These are phyloP conservation scores for Dactylellina drechsleri DNA, from an alignment of 2,329 filamentous ascomycete genomes.

Conservation along the genomic window DNA sequence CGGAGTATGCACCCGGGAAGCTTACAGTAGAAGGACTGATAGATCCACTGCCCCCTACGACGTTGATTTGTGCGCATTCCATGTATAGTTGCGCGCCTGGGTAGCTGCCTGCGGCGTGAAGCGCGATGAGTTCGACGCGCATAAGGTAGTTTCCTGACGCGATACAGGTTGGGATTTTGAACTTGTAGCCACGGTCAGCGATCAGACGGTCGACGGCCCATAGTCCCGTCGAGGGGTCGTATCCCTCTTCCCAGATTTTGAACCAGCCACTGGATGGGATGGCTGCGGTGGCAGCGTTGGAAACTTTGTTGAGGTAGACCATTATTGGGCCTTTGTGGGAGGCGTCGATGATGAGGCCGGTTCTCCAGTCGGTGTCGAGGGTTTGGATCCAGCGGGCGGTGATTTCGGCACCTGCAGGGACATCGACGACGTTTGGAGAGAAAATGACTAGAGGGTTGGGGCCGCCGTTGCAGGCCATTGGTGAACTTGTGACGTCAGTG, in stretches of 20 bases:
- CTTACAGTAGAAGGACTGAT: constrained; percentile 55
- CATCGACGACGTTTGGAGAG: constrained; percentile 62
- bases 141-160: constrained; percentile 60
- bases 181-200: constrained; percentile 63
- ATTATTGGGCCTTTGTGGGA: constrained; percentile 67
- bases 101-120: constrained; percentile 51
- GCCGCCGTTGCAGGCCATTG: constrained; percentile 64
- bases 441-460: constrained; percentile 60
- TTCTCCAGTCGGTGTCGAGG: constrained; percentile 63
- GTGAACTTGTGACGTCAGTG: constrained; percentile 58
- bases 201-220: constrained; percentile 68
- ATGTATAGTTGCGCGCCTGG: constrained; percentile 58
- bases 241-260: constrained; percentile 64
- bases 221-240: constrained; percentile 60
- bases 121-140: constrained; percentile 57
- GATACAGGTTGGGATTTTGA: constrained; percentile 60
- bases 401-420: constrained; percentile 66
- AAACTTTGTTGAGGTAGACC: constrained; percentile 57
- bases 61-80: constrained; percentile 58
- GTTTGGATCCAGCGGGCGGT: constrained; percentile 67
- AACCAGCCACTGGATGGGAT: constrained; percentile 64
- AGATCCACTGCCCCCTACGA: constrained; percentile 57
- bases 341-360: constrained; percentile 64
- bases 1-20: constrained; percentile 58
- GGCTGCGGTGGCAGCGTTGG: constrained; percentile 64